Base-by-base conservation (phyloP, 176 grass and related monocot genomes). In the Olyra latifolia region DNA sequence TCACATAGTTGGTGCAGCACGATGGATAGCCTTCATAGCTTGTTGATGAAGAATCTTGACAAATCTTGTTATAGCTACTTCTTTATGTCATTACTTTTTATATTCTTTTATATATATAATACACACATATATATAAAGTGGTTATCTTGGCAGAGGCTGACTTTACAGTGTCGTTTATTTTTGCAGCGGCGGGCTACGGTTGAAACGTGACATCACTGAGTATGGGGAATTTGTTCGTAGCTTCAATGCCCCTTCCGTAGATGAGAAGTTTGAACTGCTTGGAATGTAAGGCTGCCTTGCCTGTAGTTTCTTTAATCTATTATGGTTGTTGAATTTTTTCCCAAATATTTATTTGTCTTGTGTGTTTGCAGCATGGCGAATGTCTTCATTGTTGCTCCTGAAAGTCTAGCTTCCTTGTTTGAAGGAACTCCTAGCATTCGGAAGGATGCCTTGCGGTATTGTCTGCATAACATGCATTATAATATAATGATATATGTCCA, bases 131-230 rank as follows among this genome's bases (percentile, higher is more conserved):
- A 58, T 45, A 11, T 4, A 66, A 45, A 54, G 29, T 74, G 63
- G 25, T 54, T 80, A 45, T 79, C 63, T 53, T 85, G 62, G 44
- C 68, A 68, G 54, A 80, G n/a, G 69, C 22, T 63, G 43, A 64
- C 12, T 68, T 75, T 79, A 70, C 72, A 54, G 63, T 70, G 42
- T 38, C 71, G 6, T 76, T 80, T 62, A 61, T 86, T 80, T 83
- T 75, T 86, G 42, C 80, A 99, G 96, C 60, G 96, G 96, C 77
- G 96, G 96, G 10, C 84, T 99, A 62, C 84, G 96, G 55, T 74
- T 99, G 84, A 99, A 99, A 78, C 96, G 96, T 93, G 96, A 99
- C 71, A 99, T 99, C 74, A 99, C 96, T 7, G 96, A 99, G 59
- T 99, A 99, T 53, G 96, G 96, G 47, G 96, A 99, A 62, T 99